Percentiles rank a stretch among this genome's conserved stretches.
These are phyloP conservation scores for Candida verbasci DNA, from an alignment of 805 yeast genomes.

Conservation along the genomic window DNA sequence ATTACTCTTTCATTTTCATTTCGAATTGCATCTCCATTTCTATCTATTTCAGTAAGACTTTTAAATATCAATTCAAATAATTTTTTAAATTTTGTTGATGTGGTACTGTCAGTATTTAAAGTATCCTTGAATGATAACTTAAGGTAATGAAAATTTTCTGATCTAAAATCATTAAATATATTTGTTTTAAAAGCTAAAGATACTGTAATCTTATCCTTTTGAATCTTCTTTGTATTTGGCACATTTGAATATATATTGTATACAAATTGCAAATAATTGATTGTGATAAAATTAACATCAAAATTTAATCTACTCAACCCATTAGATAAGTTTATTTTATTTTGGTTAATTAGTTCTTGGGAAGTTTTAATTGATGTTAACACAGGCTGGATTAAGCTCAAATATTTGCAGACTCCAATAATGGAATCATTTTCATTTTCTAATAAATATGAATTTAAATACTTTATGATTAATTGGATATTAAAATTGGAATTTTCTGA, in stretches of 20 bases:
- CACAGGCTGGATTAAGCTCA: slow-evolving; percentile 28
- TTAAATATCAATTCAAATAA: slow-evolving; percentile 35
- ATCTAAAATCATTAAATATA: slow-evolving; percentile 20
- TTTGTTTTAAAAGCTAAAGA: slow-evolving; percentile 23
- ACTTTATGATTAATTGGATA: slow-evolving; percentile 10
- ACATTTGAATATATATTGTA: slow-evolving; percentile 25
- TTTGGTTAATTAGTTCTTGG: slow-evolving; percentile 10
- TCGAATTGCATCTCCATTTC: slow-evolving; percentile 3
- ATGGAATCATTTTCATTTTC: slow-evolving; percentile 10
- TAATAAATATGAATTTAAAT: slow-evolving; percentile 22
- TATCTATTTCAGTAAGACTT: slow-evolving; percentile 16
- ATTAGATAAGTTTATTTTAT: slow-evolving; percentile 19
- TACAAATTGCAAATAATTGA: slow-evolving; percentile 28
- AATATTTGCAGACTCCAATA: slow-evolving; percentile 29
- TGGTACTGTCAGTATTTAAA: slow-evolving; percentile 28
- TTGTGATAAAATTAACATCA: slow-evolving; percentile 26
- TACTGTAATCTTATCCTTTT: slow-evolving; percentile 30
- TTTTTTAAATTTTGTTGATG: slow-evolving; percentile 32
- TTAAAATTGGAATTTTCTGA: slow-evolving; percentile 13
- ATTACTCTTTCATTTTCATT: slow-evolving; percentile 9
- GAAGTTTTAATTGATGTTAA: slow-evolving; percentile 20
- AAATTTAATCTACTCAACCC: slow-evolving; percentile 28
- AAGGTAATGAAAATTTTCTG: slow-evolving; percentile 14
- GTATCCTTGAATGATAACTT: slow-evolving; percentile 34
- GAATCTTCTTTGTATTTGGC: slow-evolving; percentile 27